Base-by-base conservation (phyloP, 169 alveolate genomes). In the Toxoplasma gondii region DNA sequence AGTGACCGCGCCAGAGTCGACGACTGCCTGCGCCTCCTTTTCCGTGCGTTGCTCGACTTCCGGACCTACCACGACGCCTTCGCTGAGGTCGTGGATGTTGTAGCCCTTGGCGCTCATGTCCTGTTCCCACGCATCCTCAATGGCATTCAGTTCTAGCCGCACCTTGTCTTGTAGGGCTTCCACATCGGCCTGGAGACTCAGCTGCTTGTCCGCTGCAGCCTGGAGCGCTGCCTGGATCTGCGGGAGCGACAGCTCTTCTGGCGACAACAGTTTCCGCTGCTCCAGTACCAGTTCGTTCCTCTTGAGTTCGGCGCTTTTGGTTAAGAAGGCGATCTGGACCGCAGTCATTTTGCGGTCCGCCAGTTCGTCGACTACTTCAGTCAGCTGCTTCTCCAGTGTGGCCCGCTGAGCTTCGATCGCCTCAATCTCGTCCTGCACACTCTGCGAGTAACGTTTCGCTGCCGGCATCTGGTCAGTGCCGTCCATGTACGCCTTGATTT, bases 141-240 rank as follows among this genome's bases (percentile, higher is more conserved):
- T 41, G 5, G n/a, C 92, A 31, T 58, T 83, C 38, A 92, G 84
- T 31, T 92, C 94, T 36, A 43, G 64, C 7, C 91, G 87, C 0
- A 92, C 78, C 34, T 49, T 70, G 31, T 83, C 94, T 27, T 92
- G 92, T n/a, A 84, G 58, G 39, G 45, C 80, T 19, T 92, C 94
- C 49, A 92, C 94, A 34, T 92, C 92, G 29, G 10, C 80, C 7
- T 81, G 92, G 38, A 92, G 86, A 12, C 22, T 31, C 9, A n/a
- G 64, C 12, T 81, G 53, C 36, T 44, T 64, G n/a, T 81, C 80
- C 36, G n/a, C 91, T 36, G 92, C 94, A 0, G n/a, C 78, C 19
- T 58, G 70, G 7, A 92, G 34, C 29, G 69, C 74, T 29, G 5
- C 43, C 41, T 41, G 58, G 22, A 92, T 49, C 34, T 39, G 87